Evolutionary conservation across 2,329 filamentous ascomycete species (phyloP).

Genomic region (Aspergillus nomiae): DNA sequence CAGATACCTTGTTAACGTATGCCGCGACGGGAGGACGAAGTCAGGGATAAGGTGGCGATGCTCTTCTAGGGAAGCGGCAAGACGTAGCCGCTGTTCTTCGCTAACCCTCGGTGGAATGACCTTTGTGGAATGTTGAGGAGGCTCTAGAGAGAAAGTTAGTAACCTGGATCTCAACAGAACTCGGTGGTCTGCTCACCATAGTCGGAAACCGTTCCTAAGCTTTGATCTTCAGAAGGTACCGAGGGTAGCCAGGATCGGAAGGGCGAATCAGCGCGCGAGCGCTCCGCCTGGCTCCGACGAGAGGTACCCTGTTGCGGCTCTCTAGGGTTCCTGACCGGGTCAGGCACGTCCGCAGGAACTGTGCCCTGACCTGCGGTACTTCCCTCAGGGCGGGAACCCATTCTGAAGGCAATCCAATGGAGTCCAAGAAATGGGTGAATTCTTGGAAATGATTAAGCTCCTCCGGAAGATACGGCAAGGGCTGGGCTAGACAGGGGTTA

Average conservation of each 20-base stretch:
- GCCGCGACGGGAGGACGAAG: constrained; percentile 69
- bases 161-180: neutral
- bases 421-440: constrained; percentile 39
- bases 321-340: constrained; percentile 18
- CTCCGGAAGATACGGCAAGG: constrained; percentile 33
- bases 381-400: constrained; percentile 34
- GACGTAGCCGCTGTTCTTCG: constrained; percentile 32
- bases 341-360: constrained; percentile 25
- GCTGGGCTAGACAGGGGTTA: constrained; percentile 23
- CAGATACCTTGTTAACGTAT: constrained; percentile 68
- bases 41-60: constrained; percentile 35
- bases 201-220: constrained; percentile 34
- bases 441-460: constrained; percentile 39
- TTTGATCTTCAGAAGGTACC: constrained; percentile 34
- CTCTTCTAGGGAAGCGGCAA: constrained; percentile 33
- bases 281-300: constrained; percentile 22
- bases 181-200: constrained; percentile 24
- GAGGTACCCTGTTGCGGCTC: constrained; percentile 24
- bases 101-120: constrained; percentile 28
- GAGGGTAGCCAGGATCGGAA: constrained; percentile 38
- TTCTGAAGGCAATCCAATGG: constrained; percentile 36
- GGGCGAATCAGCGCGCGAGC: constrained; percentile 34
- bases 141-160: constrained; percentile 21
- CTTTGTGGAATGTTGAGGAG: constrained; percentile 26
- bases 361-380: constrained; percentile 28